These are phyloP conservation scores for Andrographis paniculata DNA, from an alignment of 305 asterid genomes.

Conservation along the genomic window DNA sequence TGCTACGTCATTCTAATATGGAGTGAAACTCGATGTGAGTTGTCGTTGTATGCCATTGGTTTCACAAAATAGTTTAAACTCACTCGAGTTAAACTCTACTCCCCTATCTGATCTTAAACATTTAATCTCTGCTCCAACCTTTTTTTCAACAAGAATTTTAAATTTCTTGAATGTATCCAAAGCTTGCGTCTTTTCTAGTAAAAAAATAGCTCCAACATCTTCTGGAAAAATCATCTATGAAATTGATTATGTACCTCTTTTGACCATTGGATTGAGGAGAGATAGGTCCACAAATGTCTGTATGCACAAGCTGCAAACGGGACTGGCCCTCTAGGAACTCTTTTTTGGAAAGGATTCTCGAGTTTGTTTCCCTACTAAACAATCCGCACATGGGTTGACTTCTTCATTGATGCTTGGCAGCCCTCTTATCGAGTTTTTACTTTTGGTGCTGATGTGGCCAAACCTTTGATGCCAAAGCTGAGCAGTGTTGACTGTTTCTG, in stretches of 20 bases:
- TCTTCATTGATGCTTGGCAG: background rate
- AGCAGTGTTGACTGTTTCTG: background rate
- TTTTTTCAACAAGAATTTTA: background rate
- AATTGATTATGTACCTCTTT: background rate
- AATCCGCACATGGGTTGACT: background rate
- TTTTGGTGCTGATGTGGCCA: background rate
- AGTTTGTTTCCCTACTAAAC: background rate
- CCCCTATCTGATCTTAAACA: background rate
- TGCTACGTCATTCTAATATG: conserved; percentile 18
- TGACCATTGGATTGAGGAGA: background rate
- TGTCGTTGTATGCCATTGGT: conserved; percentile 11
- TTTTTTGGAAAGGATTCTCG: background rate
- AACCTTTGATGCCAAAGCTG: background rate
- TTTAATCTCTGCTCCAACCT: background rate
- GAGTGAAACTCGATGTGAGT: conserved; percentile 7
- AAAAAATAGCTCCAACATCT: conserved; percentile 6
- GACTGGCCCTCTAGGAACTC: background rate
- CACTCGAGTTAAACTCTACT: background rate
- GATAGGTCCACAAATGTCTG: background rate
- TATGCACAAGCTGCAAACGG: background rate
- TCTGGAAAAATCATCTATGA: conserved; percentile 4
- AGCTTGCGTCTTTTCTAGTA: conserved; percentile 3
- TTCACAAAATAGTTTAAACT: conserved; percentile 12
- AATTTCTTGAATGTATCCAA: background rate
- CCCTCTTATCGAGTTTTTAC: too few relatives aligned